Evolutionary conservation across 2,329 filamentous ascomycete species (phyloP).

Genomic region (Celoporthe dispersa): DNA sequence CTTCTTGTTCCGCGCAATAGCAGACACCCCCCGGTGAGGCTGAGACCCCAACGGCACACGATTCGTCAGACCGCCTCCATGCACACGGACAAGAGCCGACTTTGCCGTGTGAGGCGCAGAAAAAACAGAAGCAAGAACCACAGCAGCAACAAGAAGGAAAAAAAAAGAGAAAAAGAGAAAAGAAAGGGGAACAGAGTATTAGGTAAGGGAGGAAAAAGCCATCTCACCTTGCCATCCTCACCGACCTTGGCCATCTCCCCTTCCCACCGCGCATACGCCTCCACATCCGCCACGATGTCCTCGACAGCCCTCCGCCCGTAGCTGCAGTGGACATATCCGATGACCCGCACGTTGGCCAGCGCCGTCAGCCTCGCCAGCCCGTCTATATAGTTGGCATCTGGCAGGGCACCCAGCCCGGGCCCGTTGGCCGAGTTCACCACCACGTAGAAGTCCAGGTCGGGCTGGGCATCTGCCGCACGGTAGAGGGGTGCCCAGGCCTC

Average conservation of each 20-base stretch:
- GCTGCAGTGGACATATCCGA: conserved; percentile 40
- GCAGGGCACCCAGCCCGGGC: conserved; percentile 35
- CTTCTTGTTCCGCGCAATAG: not conserved
- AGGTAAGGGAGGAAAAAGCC: not conserved
- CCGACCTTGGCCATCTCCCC: conserved; percentile 30
- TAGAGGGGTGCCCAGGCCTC: conserved; percentile 39
- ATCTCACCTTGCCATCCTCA: conserved; percentile 26
- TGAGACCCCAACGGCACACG: not conserved
- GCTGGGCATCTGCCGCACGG: conserved; percentile 32
- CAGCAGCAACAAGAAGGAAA: too few relatives aligned
- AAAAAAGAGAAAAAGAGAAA: not conserved
- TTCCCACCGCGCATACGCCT: conserved; percentile 49
- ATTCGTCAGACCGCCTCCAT: conserved; percentile 2
- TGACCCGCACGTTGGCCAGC: conserved; percentile 35
- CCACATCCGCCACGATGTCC: conserved; percentile 44
- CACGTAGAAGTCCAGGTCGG: conserved; percentile 36
- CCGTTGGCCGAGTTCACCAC: conserved; percentile 40
- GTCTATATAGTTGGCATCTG: conserved; percentile 37
- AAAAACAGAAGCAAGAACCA: too few relatives aligned
- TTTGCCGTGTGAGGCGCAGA: not conserved
- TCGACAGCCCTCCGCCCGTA: conserved; percentile 35
- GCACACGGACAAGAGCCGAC: not conserved
- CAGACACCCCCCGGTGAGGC: not conserved
- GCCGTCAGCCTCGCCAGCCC: conserved; percentile 34
- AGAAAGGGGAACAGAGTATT: not conserved